Percentiles rank a stretch among this genome's conserved stretches.
These are phyloP conservation scores for Diphasiastrum complanatum DNA, from an alignment of 83 land plant species.

Conservation along the genomic window DNA sequence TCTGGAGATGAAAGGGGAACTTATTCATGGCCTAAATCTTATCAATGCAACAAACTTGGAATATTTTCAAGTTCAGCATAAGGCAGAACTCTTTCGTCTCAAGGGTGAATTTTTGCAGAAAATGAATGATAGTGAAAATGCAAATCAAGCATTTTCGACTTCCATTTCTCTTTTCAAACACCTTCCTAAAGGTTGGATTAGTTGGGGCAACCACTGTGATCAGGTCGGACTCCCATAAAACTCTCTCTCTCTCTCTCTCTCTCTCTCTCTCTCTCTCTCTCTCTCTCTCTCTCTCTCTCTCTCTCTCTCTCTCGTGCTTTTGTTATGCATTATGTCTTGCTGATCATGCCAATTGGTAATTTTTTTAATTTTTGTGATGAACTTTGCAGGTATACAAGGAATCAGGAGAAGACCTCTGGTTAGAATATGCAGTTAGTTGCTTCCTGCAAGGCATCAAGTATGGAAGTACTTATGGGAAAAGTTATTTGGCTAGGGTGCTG, in stretches of 20 bases:
- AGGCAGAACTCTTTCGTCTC: slow-evolving; percentile 86
- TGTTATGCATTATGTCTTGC: neutral
- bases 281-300: neutral
- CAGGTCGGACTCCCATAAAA: slow-evolving; percentile 41
- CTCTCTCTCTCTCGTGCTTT: neutral
- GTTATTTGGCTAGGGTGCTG: slow-evolving; percentile 86
- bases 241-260: neutral
- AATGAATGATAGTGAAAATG: slow-evolving; percentile 71
- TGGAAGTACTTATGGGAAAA: slow-evolving; percentile 88
- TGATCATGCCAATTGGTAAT: too few relatives aligned
- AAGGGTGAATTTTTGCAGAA: slow-evolving; percentile 88
- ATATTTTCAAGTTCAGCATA: slow-evolving; percentile 79
- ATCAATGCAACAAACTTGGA: slow-evolving; percentile 89
- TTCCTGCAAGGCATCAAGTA: slow-evolving; percentile 96
- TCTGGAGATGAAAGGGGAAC: slow-evolving; percentile 90
- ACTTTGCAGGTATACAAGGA: slow-evolving; percentile 79
- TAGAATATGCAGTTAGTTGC: slow-evolving; percentile 94
- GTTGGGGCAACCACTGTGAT: slow-evolving; percentile 99
- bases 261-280: neutral
- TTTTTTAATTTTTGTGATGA: slow-evolving; percentile 12
- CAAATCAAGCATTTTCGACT: slow-evolving; percentile 72
- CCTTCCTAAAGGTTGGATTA: slow-evolving; percentile 97
- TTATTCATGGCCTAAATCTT: slow-evolving; percentile 76
- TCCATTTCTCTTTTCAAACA: slow-evolving; percentile 74
- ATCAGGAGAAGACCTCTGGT: slow-evolving; percentile 79